Base-by-base conservation (phyloP, 805 yeast species). In the Trichomonascus vanleenenianus region DNA sequence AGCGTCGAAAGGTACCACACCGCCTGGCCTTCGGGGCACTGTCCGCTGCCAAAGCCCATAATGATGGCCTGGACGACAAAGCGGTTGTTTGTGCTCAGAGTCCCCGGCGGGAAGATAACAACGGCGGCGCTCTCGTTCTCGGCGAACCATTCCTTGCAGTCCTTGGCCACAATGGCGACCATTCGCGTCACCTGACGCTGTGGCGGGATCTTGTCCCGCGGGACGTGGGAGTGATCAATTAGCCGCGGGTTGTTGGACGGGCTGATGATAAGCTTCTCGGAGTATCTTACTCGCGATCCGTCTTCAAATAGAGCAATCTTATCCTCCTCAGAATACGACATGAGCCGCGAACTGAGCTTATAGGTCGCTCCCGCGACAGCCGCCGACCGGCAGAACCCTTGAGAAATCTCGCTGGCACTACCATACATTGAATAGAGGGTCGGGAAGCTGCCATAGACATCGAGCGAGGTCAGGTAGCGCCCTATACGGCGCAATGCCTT, bases 361-460 rank as follows among this genome's bases (percentile, higher is more conserved):
- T 93, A 91, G 30, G 94, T 86, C 45, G 97, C 83, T 45, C 97
- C 97, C 15, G 93, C 97, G 51, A 91, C 97, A 11, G 98, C 98
- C 2, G 97, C 97, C 47, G 95, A 84, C 56, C 98, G 75, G 67
- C 97, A 91, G 64, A 93, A 91, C 1, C 97, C 98, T 67, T 91
- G 98, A 12, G 95, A 81, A 22, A 91, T 70, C 65, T 91, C 98
- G 44, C 97, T 96, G 0, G 95, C 89, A 2, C 96, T 94, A 47
- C 97, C 98, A 66, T 81, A 91, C 70, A 87, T 91, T 42, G 95
- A 84, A 56, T 82, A 82, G 69, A 91, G 72, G 10, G 85, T 94
- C 2, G 98, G 97, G 73, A 93, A 91, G 52, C 79, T 83, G 11
- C 98, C 98, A 63, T 89, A 93, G 3, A 89, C 86, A 56, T 89